A percentile compares a stretch with the other conserved stretches of the same genome.
These are phyloP conservation scores for Curvularia verruculosa DNA, from an alignment of 2,329 filamentous ascomycete species.

Conservation along the genomic window DNA sequence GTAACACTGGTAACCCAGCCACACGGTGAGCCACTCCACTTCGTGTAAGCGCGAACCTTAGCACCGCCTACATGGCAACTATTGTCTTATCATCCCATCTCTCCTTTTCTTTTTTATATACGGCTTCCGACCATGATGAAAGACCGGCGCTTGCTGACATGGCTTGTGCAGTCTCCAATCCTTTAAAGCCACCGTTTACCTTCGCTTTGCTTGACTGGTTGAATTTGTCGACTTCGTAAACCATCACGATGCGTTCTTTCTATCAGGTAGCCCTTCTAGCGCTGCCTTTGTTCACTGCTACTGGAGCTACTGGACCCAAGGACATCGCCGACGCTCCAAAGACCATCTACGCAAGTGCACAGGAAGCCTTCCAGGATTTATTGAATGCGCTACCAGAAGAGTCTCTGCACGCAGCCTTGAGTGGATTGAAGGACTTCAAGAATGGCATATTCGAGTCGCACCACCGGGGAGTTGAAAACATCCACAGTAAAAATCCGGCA, in stretches of 20 bases:
- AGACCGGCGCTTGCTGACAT: conserved; percentile 29
- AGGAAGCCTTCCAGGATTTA: conserved; percentile 60
- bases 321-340: conserved; percentile 18
- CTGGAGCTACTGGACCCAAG: conserved; percentile 30
- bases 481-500: conserved; percentile 65
- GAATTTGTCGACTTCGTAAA: neutral
- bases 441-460: conserved; percentile 72
- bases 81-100: conserved; percentile 8
- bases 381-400: conserved; percentile 63
- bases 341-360: conserved; percentile 41
- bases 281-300: conserved; percentile 38
- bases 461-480: conserved; percentile 65
- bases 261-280: conserved; percentile 37
- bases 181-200: conserved; percentile 10
- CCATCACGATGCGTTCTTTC: conserved; percentile 42
- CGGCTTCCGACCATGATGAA: conserved; percentile 7
- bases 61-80: neutral
- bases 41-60: conserved; percentile 1
- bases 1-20: conserved; percentile 9
- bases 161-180: conserved; percentile 19
- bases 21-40: conserved; percentile 1
- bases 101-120: conserved; percentile 12
- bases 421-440: conserved; percentile 67
- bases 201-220: conserved; percentile 6
- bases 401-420: conserved; percentile 69